phyloP scores from a whole-genome alignment of 768 basidiomycete genomes.

The Asterophora lycoperdoides region DNA sequence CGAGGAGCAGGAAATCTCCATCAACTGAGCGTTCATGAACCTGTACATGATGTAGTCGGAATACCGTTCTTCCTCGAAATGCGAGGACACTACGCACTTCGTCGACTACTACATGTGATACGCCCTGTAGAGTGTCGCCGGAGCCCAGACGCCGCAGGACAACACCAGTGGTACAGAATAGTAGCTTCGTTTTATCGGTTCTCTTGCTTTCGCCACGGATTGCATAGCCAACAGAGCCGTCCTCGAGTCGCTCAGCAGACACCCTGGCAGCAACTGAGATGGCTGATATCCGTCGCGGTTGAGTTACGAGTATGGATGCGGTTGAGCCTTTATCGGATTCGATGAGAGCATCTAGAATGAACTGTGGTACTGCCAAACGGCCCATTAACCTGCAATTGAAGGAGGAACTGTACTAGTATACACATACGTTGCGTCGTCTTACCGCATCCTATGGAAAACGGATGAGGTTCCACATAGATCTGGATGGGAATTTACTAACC shows the following conservation, averaged over 20 bases:
- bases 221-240: constrained; percentile 81
- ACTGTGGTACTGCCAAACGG: constrained; percentile 66
- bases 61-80: background rate
- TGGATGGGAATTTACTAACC: constrained; percentile 37
- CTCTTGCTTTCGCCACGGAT: constrained; percentile 84
- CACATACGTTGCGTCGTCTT: constrained; percentile 81
- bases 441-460: constrained; percentile 57
- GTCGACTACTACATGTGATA: constrained; percentile 87
- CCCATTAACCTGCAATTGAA: background rate
- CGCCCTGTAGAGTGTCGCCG: constrained; percentile 63
- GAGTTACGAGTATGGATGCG: constrained; percentile 80
- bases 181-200: constrained; percentile 59
- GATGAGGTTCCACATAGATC: background rate
- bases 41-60: constrained; percentile 30
- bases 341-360: constrained; percentile 83
- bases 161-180: constrained; percentile 96
- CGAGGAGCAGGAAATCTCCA: constrained; percentile 83
- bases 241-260: constrained; percentile 71
- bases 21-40: constrained; percentile 92
- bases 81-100: constrained; percentile 49
- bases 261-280: constrained; percentile 87
- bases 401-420: background rate
- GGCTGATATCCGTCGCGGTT: constrained; percentile 86
- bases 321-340: constrained; percentile 51
- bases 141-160: constrained; percentile 72